Conservation (phyloP, 805 yeast species). For the Clavispora vitiphila region DNA sequence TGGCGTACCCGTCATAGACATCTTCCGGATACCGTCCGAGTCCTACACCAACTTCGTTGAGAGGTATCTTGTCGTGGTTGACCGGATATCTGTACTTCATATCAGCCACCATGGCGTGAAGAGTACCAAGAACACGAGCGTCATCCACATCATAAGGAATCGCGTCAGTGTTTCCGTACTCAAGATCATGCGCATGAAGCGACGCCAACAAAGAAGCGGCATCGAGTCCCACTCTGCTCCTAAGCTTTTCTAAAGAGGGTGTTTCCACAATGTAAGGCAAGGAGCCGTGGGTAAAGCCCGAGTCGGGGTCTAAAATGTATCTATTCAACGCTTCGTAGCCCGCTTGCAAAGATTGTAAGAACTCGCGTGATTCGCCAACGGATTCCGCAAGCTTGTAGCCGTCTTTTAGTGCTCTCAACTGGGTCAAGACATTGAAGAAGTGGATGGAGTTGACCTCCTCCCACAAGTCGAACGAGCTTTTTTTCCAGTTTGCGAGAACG, state of each 20-base stretch:
- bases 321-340: slow-evolving; percentile 31
- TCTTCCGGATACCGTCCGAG: slow-evolving; percentile 94
- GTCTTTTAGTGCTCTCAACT: slow-evolving; percentile 59
- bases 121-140: slow-evolving; percentile 54
- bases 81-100: slow-evolving; percentile 77
- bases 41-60: slow-evolving; percentile 49
- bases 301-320: slow-evolving; percentile 30
- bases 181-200: slow-evolving; percentile 44
- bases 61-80: slow-evolving; percentile 46
- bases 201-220: slow-evolving; percentile 62
- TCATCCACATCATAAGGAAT: slow-evolving; percentile 65
- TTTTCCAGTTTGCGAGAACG: slow-evolving; percentile 56
- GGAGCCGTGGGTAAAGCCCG: slow-evolving; percentile 32
- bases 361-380: slow-evolving; percentile 22
- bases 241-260: slow-evolving; percentile 39
- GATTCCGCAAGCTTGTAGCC: slow-evolving; percentile 42
- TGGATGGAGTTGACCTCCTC: slow-evolving; percentile 77
- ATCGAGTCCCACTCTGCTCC: slow-evolving; percentile 68
- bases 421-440: slow-evolving; percentile 74
- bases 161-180: slow-evolving; percentile 20
- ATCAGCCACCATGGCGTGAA: slow-evolving; percentile 55
- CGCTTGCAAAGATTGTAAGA: slow-evolving; percentile 22
- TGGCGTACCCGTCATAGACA: slow-evolving; percentile 68
- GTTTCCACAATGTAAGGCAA: slow-evolving; percentile 66
- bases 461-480: slow-evolving; percentile 83